Conservation (phyloP, 1,284 basidiomycete genomes). For the Calocybe gambosa region DNA sequence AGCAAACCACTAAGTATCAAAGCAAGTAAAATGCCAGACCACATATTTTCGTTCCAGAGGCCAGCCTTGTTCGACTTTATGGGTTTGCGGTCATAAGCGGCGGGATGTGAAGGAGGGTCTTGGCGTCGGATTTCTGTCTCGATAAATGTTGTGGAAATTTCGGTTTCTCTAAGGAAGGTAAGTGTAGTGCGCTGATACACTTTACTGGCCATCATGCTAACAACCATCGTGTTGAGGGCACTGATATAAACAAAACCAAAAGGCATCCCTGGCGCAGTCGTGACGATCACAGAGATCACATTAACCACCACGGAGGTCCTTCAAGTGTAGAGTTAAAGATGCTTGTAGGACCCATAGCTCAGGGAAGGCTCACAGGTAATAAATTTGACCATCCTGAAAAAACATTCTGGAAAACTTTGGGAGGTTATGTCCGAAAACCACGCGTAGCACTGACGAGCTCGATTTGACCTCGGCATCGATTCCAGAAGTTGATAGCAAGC, state of each 20-base stretch:
- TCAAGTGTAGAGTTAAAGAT: neutral
- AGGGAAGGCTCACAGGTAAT: neutral
- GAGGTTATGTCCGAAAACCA: neutral
- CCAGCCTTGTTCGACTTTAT: neutral
- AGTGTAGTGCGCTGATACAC: constrained; percentile 11
- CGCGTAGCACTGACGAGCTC: neutral
- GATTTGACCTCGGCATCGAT: neutral
- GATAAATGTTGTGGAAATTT: constrained; percentile 2
- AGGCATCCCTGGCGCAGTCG: neutral
- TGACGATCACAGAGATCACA: constrained; percentile 2
- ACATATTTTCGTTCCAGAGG: neutral
- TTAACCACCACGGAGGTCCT: constrained; percentile 8
- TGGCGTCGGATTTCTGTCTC: neutral
- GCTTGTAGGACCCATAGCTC: no score
- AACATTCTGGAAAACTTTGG: constrained; percentile 3
- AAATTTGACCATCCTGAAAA: constrained; percentile 2
- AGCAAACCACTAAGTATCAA: neutral
- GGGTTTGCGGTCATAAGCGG: no score
- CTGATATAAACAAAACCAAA: constrained; percentile 2
- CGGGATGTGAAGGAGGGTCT: neutral
- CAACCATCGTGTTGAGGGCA: neutral
- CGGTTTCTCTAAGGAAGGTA: constrained; percentile 1
- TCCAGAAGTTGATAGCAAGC: neutral
- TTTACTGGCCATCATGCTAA: constrained; percentile 11
- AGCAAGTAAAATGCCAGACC: neutral